Base-by-base conservation (phyloP, 768 basidiomycete genomes). In the Lyophyllum semitale region DNA sequence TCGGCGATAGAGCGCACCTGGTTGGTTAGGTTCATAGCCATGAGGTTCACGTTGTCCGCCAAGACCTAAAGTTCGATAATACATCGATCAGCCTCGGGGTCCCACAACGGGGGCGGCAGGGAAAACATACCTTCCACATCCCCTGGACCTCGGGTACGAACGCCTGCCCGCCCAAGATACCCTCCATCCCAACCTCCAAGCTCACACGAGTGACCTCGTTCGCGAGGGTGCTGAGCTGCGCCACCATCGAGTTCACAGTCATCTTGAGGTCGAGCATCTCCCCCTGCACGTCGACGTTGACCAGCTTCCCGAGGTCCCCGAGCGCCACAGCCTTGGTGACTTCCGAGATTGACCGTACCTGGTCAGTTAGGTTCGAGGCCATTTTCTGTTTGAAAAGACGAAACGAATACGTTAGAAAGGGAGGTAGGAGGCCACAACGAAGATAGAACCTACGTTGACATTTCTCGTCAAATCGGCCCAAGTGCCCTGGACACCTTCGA, bases 131-230 rank as follows among this genome's bases (percentile, higher is more conserved):
- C 80, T 95, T 93, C 94, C 94, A 95, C 78, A 93, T 93, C 50
- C 94, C 94, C 67, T 94, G 88, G 0, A 95, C 94, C 45, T 90
- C 93, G n/a, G 90, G 88, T 0, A 96, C 95, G 54, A 78, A 83
- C 2, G 95, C 95, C 68, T 97, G 95, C 17, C 95, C 95, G 56
- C 95, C 95, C 69, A 98, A 79, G 45, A 92, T 96, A 69, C 94
- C 93, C 68, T 95, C 90, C 33, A 88, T 93, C 41, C 93, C 93
- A 59, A 95, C 93, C 69, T 97, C 95, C 59, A 97, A 77, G 37
- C 88, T 89, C 17, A 98, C 96, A 55, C 93, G 80, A 13, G 91
- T 93, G n/a, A 96, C 93, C 63, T 92, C 89, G 46, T 84, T 87
- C 1, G 87, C 89, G 4, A 92, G 74, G 0, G 85, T 89, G 20